phyloP scores from a whole-genome alignment of 2,329 filamentous ascomycete genomes.

The Arthrobotrys musiformis region DNA sequence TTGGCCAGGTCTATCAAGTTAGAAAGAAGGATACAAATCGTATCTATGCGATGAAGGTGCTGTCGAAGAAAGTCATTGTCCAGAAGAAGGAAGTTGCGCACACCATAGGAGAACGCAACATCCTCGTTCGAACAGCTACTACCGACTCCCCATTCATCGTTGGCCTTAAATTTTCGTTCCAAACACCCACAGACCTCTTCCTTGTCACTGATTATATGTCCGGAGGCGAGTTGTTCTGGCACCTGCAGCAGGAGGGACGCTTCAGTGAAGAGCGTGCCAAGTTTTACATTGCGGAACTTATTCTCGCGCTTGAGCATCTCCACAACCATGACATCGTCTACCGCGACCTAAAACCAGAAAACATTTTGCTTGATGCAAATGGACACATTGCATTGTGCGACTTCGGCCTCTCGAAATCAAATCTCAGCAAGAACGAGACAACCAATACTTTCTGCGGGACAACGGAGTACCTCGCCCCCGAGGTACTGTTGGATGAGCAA shows the following conservation, averaged over 20 bases:
- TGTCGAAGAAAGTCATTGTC: conserved; percentile 99
- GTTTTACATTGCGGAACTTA: conserved; percentile 98
- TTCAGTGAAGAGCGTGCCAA: conserved; percentile 95
- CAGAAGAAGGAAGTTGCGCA: conserved; percentile 99
- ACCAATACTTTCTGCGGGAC: conserved; percentile 99
- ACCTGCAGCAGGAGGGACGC: conserved; percentile 94
- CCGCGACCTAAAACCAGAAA: conserved; percentile 95
- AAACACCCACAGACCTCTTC: conserved; percentile 95
- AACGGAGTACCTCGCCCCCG: conserved; percentile 94
- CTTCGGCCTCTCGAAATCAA: conserved; percentile 96
- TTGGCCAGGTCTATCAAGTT: conserved; percentile 98
- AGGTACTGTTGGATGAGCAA: conserved; percentile 93
- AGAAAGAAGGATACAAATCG: conserved; percentile 94
- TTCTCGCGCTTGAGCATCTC: conserved; percentile 91
- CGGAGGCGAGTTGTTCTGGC: conserved; percentile 97
- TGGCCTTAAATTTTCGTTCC: conserved; percentile 97
- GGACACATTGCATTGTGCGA: conserved; percentile 98
- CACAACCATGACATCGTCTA: conserved; percentile 99
- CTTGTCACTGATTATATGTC: conserved; percentile 99
- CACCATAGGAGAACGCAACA: conserved; percentile 95
- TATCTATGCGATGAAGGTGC: conserved; percentile 99
- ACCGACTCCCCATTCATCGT: conserved; percentile 98
- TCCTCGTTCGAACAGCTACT: conserved; percentile 93
- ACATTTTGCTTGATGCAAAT: conserved; percentile 95
- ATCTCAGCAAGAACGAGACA: conserved; percentile 94